These are phyloP conservation scores for Voacanga thouarsii DNA, from an alignment of 257 asterid genomes.

Conservation along the genomic window DNA sequence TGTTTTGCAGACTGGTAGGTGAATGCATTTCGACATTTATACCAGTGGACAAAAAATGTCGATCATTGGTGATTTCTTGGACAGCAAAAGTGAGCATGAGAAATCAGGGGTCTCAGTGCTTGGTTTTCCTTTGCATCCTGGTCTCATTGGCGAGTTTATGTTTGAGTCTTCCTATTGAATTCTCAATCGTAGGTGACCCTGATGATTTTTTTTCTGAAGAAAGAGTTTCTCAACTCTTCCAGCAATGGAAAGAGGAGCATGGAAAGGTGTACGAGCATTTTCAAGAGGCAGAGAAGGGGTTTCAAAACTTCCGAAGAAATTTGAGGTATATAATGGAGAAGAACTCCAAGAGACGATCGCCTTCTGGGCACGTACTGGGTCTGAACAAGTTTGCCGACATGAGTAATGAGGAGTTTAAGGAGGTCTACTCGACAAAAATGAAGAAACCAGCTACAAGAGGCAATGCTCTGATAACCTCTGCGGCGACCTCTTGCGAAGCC, in stretches of 20 bases:
- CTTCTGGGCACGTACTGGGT: conserved; percentile 19
- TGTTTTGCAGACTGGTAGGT: neutral
- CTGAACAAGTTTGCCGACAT: conserved; percentile 37
- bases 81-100: neutral
- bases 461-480: neutral
- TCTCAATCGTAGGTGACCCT: conserved; percentile 8
- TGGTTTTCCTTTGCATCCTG: neutral
- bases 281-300: conserved; percentile 29
- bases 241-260: conserved; percentile 32
- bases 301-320: conserved; percentile 22
- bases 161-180: conserved; percentile 14
- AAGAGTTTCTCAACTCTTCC: conserved; percentile 26
- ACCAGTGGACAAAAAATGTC: neutral
- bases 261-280: conserved; percentile 26
- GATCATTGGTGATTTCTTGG: neutral
- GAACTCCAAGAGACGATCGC: conserved; percentile 18
- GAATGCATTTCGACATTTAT: neutral
- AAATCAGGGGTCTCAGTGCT: neutral
- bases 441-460: conserved; percentile 15
- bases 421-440: conserved; percentile 8
- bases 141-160: neutral
- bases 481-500: conserved; percentile 24
- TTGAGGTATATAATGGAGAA: conserved; percentile 27
- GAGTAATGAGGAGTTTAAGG: conserved; percentile 37
- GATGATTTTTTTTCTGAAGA: conserved; percentile 18